Base-by-base conservation (phyloP, 352 stramenopile genomes). In the Phytophthora pinifolia region DNA sequence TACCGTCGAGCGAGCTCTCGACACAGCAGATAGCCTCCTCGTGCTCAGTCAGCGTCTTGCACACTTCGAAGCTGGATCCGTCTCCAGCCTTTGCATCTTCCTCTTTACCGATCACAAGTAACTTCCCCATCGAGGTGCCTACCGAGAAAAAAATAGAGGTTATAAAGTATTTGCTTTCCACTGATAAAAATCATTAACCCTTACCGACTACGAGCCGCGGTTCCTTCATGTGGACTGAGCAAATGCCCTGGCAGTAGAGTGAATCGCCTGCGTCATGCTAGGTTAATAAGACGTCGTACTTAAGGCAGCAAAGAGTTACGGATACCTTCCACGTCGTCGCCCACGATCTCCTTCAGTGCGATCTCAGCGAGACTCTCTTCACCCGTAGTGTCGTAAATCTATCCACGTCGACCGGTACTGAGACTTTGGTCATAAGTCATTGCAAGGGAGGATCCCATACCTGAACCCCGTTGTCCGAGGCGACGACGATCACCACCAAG, bases 311-410 rank as follows among this genome's bases (percentile, higher is more conserved):
- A 6, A 15, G 2, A 45, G 10, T 34, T 38, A n/a, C 27, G 48
- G 13, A 17, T 63, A 84, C 70, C 76, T 69, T 87, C 76, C 39
- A 73, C 70, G 15, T 59, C 49, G 3, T 56, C 43, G 8, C 79
- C 72, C 4, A 84, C 35, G 7, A 64, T 52, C 37, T 88, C 67
- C 46, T 86, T 91, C 22, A 89, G 47, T 9, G 68, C 61, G 36
- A 91, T 64, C 36, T 89, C 70, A 17, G 78, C 74, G 43, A 87
- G 34, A 58, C 53, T 73, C 14, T 86, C 56, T 32, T 88, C 70
- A 12, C 80, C 78, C 25, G 72, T 77, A 8, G 34, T 62, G 32
- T 91, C 78, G 41, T 84, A 89, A 36, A 89, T 79, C 81, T 91
- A 35, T 41, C 43, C 4, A 38, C 2, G 30, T 13, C 3, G 20